Base-by-base conservation (phyloP, 176 grass and related monocot species). In the Aegilops speltoides region DNA sequence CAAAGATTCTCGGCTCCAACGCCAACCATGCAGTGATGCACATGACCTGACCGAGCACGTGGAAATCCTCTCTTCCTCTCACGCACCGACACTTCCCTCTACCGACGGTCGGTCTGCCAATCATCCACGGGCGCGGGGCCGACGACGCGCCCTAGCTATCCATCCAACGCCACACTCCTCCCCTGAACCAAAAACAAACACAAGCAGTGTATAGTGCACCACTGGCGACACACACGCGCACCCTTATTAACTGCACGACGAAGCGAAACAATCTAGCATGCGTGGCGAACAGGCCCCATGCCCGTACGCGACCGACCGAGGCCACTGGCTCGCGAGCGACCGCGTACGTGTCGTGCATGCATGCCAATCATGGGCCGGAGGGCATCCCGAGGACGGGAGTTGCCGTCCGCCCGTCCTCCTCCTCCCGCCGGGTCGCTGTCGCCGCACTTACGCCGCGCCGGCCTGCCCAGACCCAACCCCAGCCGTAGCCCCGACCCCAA, bases 61-160 rank as follows among this genome's bases (percentile, higher is more conserved):
- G 82, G 36, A 28, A 5, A 59, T 40, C 38, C 16, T 29, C 73
- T 16, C 41, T 20, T 29, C 2, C 22, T 22, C 40, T 54, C 86
- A 16, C 11, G 66, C 87, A 89, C 87, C 87, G 82, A 85, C 82
- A 75, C 87, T 14, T 4, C 54, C 40, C 33, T 43, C 19, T 11
- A n/a, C 62, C 69, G 78, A 52, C 68, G 14, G 1, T 1, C 9
- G 37, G 1, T 4, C 9, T 14, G 12, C 7, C 83, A 45, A 56
- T 72, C 81, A 40, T 43, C 26, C 81, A 22, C 10, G 5, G 19
- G 22, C 48, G 13, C 48, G 9, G 32, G 56, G 7, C 10, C 50
- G 50, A 1, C 16, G 50, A 54, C 48, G 48, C 48, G 0, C 48
- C 48, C 5, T 16, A 6, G 43, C 60, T 8, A 50, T 62, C 59